phyloP scores from a whole-genome alignment of 2,329 filamentous ascomycete genomes.

The Fusarium verrucosum region DNA sequence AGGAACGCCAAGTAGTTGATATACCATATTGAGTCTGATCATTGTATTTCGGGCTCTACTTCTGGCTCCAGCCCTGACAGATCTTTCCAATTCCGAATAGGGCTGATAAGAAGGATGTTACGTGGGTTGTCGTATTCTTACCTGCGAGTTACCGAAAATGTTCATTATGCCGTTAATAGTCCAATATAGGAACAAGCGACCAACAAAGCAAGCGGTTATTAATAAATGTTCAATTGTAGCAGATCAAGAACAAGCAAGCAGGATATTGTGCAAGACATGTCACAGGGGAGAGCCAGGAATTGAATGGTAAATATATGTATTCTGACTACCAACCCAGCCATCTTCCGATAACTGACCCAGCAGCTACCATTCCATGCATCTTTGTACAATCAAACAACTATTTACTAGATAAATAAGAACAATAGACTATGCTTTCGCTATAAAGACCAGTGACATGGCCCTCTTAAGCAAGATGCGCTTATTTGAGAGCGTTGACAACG shows the following conservation, averaged over 20 bases:
- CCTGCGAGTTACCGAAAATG: too few species aligned
- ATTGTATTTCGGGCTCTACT: neutral
- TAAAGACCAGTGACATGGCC: neutral
- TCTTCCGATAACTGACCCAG: neutral
- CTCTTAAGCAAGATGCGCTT: neutral
- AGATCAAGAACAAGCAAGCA: too few species aligned
- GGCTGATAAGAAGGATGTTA: too few species aligned
- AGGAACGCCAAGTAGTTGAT: neutral
- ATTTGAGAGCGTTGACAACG: constrained; percentile 26
- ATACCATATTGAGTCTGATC: neutral
- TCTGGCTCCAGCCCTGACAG: neutral
- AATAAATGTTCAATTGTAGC: too few species aligned
- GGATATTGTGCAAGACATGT: too few species aligned
- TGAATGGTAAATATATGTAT: constrained; percentile 1
- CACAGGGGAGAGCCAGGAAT: neutral
- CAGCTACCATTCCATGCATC: neutral
- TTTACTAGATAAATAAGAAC: constrained; percentile 5
- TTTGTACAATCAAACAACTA: constrained; percentile 15
- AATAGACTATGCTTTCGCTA: neutral
- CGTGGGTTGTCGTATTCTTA: too few species aligned
- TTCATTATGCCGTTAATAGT: too few species aligned
- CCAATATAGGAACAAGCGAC: too few species aligned
- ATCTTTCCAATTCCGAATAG: neutral
- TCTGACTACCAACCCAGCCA: neutral
- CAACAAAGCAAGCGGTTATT: too few species aligned